Evolutionary conservation across 805 yeast species (phyloP).

Genomic region (Lachancea cidri): DNA sequence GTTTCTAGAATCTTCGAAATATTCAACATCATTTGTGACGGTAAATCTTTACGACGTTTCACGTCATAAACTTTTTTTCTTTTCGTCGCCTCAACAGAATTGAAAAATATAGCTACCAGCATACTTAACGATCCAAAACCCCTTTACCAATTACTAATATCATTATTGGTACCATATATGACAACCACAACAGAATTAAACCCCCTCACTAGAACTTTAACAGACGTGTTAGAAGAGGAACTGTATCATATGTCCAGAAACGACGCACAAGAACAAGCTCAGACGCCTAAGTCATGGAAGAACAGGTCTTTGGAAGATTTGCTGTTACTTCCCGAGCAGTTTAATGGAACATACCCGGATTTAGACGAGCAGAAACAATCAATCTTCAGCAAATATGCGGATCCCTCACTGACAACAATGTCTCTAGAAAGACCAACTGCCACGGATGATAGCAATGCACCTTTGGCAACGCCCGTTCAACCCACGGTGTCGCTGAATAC

Average conservation of each 20-base stretch:
- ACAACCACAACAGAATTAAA: slow-evolving; percentile 7
- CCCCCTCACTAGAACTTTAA: slow-evolving; percentile 24
- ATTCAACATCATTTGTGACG: not conserved
- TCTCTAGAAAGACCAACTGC: slow-evolving; percentile 11
- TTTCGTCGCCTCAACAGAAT: not conserved
- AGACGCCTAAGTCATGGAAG: slow-evolving; percentile 9
- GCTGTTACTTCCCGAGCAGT: slow-evolving; percentile 4
- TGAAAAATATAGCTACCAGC: not conserved
- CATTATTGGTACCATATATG: slow-evolving; percentile 1
- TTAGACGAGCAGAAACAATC: slow-evolving; percentile 1
- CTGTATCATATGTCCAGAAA: slow-evolving; percentile 20
- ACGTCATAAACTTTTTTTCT: not conserved
- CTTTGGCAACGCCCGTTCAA: slow-evolving; percentile 15
- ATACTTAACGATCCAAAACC: not conserved
- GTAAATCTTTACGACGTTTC: not conserved
- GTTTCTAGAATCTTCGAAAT: not conserved
- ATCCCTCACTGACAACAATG: slow-evolving; percentile 31
- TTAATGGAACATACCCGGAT: not conserved
- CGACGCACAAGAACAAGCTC: slow-evolving; percentile 5
- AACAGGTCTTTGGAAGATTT: slow-evolving; percentile 9
- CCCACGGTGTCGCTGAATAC: slow-evolving; percentile 26
- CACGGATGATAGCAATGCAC: slow-evolving; percentile 2
- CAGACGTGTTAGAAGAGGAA: slow-evolving; percentile 34
- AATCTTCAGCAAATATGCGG: slow-evolving; percentile 31
- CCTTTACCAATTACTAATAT: not conserved